Evolutionary conservation across 495 filamentous ascomycete species (phyloP).

Genomic region (Choiromyces venosus): DNA sequence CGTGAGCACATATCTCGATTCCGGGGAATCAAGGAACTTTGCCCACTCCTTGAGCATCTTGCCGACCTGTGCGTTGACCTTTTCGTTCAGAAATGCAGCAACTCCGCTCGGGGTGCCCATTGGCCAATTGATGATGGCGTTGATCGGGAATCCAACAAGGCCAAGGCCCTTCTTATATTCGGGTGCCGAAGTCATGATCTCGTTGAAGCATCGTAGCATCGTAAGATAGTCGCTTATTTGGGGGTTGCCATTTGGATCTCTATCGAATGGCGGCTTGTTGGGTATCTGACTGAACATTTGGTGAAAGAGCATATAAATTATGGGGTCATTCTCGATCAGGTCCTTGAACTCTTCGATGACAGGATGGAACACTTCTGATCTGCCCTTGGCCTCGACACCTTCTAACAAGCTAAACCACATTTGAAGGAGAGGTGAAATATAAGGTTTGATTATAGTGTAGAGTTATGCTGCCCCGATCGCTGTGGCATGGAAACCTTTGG

Average conservation of each 20-base stretch:
- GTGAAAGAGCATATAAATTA: slow-evolving; percentile 52
- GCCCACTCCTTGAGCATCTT: slow-evolving; percentile 65
- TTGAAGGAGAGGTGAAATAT: not conserved
- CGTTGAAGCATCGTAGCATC: slow-evolving; percentile 61
- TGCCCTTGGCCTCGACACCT: not conserved
- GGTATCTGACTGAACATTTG: slow-evolving; percentile 68
- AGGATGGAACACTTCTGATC: not conserved
- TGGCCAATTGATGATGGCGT: slow-evolving; percentile 65
- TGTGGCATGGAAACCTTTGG: not conserved
- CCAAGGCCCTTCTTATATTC: slow-evolving; percentile 49
- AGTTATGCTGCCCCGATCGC: not conserved
- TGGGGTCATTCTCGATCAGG: slow-evolving; percentile 48
- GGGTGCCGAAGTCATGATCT: slow-evolving; percentile 58
- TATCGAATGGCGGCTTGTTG: slow-evolving; percentile 51
- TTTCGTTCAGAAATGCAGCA: slow-evolving; percentile 47
- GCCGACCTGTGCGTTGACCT: slow-evolving; percentile 64
- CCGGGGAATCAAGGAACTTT: slow-evolving; percentile 53
- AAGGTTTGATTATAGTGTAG: not conserved
- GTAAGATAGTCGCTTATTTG: slow-evolving; percentile 61
- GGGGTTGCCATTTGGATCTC: slow-evolving; percentile 53
- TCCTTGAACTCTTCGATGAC: slow-evolving; percentile 48
- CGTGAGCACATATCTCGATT: slow-evolving; percentile 56
- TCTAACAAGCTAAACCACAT: slow-evolving; percentile 6
- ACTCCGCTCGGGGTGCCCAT: slow-evolving; percentile 62
- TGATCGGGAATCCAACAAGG: slow-evolving; percentile 63